phyloP scores from a whole-genome alignment of 1,139 yeast genomes.

The Geotrichum cucujoidarum region DNA sequence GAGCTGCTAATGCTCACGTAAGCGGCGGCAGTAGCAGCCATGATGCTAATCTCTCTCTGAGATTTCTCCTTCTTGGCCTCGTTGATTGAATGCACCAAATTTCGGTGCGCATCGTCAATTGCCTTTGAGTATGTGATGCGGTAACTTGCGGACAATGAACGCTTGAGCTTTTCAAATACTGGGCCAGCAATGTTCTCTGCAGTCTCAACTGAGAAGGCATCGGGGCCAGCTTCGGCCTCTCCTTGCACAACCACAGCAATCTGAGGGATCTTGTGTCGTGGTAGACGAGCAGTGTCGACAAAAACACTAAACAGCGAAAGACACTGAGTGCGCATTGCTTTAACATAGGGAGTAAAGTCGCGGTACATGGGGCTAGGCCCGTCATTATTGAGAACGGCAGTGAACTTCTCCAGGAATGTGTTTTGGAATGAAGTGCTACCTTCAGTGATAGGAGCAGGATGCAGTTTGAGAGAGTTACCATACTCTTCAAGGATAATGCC shows the following conservation, averaged over 20 bases:
- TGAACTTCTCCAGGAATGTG: slow-evolving; percentile 35
- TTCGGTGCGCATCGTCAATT: slow-evolving; percentile 71
- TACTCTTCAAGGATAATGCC: slow-evolving; percentile 72
- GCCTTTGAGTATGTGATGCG: slow-evolving; percentile 70
- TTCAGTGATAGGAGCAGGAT: slow-evolving; percentile 21
- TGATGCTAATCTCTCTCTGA: slow-evolving; percentile 56
- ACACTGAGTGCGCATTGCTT: slow-evolving; percentile 83
- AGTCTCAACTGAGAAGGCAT: slow-evolving; percentile 75
- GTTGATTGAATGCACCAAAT: slow-evolving; percentile 60
- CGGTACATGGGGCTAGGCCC: slow-evolving; percentile 58
- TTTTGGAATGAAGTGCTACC: slow-evolving; percentile 20
- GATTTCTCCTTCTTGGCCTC: slow-evolving; percentile 58
- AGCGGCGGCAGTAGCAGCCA: slow-evolving; percentile 74
- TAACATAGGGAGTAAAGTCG: slow-evolving; percentile 81
- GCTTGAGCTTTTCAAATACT: slow-evolving; percentile 60
- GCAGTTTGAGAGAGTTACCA: slow-evolving; percentile 40
- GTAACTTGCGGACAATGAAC: slow-evolving; percentile 61
- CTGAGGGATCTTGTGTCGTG: slow-evolving; percentile 74
- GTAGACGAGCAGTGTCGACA: slow-evolving; percentile 66
- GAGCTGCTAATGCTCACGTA: slow-evolving; percentile 44
- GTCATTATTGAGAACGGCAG: slow-evolving; percentile 42
- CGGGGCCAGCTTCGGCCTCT: slow-evolving; percentile 90
- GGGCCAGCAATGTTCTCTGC: slow-evolving; percentile 69
- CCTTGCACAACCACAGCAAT: slow-evolving; percentile 90
- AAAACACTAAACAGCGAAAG: slow-evolving; percentile 75